Base-by-base conservation (phyloP, 768 basidiomycete species). In the Lyophyllum atratum region DNA sequence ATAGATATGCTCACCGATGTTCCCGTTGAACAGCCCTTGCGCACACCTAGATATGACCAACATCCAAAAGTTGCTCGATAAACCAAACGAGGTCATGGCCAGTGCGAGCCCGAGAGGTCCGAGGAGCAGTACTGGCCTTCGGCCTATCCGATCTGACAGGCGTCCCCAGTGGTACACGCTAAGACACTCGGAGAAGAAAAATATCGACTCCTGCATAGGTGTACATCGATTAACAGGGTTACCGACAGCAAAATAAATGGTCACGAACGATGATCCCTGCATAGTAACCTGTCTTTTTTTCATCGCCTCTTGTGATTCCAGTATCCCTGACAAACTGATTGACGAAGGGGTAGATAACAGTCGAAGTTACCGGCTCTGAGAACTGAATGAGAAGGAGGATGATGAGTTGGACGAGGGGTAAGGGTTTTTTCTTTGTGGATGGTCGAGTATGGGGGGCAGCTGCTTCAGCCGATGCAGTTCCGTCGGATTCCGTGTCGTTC, bases 291-390 rank as follows among this genome's bases (percentile, higher is more conserved):
- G 74, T 77, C 51, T 60, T 55, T 15, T 43, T 63, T 67, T 80
- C 79, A 33, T 80, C 75, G 2, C 76, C 76, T 11, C 67, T 64
- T 9, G 76, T 78, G 9, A 81, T 70, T 1, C 76, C 76, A n/a
- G 74, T 75, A 17, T 75, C 71, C 44, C 74, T 70, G 43, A 81
- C 72, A 28, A 79, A 70, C 49, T 80, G 73, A 49, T 73, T 74
- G 46, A 78, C 69, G 60, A 81, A 80, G 2, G 78, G 79, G 52
- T 80, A 81, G 42, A 80, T 75, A 17, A 79, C 72, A 11, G 66
- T 66, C n/a, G 65, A 63, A 1, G 66, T 67, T 3, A 72, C 59
- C 2, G 71, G 70, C 47, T 72, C 72, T 7, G 70, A 64, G 25
- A 72, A 52, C 49, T 73, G 72, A 7, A 77, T 65, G 10, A 73